phyloP scores from a whole-genome alignment of 768 basidiomycete genomes.

The Cystofilobasidium capitatum region DNA sequence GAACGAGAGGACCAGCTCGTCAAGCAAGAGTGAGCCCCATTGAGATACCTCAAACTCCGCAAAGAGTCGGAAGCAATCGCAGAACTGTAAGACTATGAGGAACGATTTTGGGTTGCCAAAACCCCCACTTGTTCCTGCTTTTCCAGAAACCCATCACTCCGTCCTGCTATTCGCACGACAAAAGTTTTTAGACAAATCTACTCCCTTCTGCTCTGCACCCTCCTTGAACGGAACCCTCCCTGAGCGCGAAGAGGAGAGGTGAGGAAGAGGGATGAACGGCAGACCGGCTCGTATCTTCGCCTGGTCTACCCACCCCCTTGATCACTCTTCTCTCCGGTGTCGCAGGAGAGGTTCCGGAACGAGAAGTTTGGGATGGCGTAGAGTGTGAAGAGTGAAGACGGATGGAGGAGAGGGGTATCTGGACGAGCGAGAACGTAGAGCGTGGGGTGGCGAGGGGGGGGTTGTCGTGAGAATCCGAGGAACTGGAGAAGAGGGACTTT shows the following conservation, averaged over 20 bases:
- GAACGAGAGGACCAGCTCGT: slow-evolving; percentile 1
- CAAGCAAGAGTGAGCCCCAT: slow-evolving; percentile 27
- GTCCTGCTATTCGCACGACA: background rate
- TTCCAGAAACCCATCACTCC: background rate
- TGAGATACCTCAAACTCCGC: slow-evolving; percentile 14
- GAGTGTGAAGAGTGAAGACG: background rate
- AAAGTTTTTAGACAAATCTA: background rate
- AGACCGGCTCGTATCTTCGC: slow-evolving; percentile 25
- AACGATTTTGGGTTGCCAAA: slow-evolving; percentile 9
- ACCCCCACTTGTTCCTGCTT: background rate
- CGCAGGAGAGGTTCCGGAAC: background rate
- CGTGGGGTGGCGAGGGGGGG: background rate
- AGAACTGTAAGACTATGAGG: slow-evolving; percentile 26
- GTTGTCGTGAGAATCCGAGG: no score
- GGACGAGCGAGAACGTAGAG: background rate
- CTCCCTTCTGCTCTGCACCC: no score
- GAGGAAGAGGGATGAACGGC: background rate
- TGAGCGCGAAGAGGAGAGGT: background rate
- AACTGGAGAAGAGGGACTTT: background rate
- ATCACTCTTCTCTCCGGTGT: no score
- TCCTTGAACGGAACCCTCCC: no score
- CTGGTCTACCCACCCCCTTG: no score
- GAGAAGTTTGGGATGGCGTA: background rate
- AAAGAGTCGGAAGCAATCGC: slow-evolving; percentile 13
- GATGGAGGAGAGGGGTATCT: background rate